Evolutionary conservation across 805 yeast genomes (phyloP), one percentile per base, ranked within the genome.

Genomic region (Soucietia sequanensis): DNA sequence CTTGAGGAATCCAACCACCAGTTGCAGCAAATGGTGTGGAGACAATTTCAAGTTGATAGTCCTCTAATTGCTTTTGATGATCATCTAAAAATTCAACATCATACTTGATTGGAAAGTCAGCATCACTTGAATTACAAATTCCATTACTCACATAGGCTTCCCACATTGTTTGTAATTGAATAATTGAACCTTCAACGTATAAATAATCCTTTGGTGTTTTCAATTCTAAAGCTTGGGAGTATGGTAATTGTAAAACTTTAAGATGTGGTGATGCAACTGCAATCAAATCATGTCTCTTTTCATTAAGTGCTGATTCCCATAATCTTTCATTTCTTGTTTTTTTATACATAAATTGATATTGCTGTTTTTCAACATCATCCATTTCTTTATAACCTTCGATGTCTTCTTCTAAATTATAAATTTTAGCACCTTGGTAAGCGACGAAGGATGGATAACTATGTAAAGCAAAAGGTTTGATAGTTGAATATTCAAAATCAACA

Each of bases 1-100:
- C 95, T 55, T 88, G 96, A 12, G 98, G 96, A 38, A 93, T 76
- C 96, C 97, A 91, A 4, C 96, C 96, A 35, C 85, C 84, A 16
- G 96, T 84, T 30, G 91, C 91, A 20, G 86, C 82, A 60, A 88
- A 90, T 27, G 97, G 96, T 33, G 80, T 73, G 5, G 80, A 69
- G 23, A 82, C 73, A 30, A 84, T 62, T 46, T 77, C 79, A 43
- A 75, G 65, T 60, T 87, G 91, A 66, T 86, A 84, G 20, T 70
- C 74, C 39, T 76, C 80, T 47, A 87, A 69, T 17, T 73, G 75
- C 15, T 66, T 51, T 34, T 76, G 78, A 52, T 81, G 84, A 33
- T 66, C 57, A 39, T 78, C 77, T 28, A 84, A 60, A 43, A 78
- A 81, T 28, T 68, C 76, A 27, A 78, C 81, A 24, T 78, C 60